Evolutionary conservation across 805 yeast species (phyloP).

Genomic region (Metschnikowia lochheadii): DNA sequence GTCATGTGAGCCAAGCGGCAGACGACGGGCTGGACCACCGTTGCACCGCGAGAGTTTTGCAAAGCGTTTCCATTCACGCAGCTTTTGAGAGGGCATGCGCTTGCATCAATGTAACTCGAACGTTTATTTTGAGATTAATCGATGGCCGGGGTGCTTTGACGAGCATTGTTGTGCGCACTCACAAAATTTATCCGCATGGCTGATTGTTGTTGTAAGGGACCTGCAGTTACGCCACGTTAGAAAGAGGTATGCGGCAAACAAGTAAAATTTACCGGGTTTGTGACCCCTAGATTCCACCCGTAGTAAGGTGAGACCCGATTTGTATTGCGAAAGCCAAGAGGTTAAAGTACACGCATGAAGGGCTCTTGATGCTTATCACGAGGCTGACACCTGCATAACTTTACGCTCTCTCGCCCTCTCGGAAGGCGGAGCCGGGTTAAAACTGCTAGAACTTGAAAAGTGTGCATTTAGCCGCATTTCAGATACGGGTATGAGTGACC

Average conservation of each 20-base stretch:
- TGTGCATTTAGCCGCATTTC: neutral
- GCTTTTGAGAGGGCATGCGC: neutral
- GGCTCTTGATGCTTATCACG: neutral
- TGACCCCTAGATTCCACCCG: neutral
- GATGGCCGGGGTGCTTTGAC: neutral
- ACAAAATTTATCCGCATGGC: neutral
- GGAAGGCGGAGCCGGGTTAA: neutral
- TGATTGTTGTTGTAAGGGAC: neutral
- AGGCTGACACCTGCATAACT: neutral
- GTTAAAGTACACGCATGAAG: neutral
- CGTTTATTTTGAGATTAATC: neutral
- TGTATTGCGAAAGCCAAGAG: neutral
- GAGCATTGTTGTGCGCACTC: neutral
- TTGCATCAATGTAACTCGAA: neutral
- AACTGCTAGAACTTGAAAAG: neutral
- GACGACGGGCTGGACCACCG: neutral
- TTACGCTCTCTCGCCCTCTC: neutral
- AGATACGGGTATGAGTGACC: neutral
- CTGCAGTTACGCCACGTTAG: neutral
- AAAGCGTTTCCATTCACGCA: neutral
- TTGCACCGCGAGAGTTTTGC: too few species aligned
- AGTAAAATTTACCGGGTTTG: too few species aligned
- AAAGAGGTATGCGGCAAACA: neutral
- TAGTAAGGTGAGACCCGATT: neutral
- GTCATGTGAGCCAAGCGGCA: neutral